These are phyloP conservation scores for Coemansia sp. DNA, from an alignment of 192 early-diverging fungal species.

Conservation along the genomic window DNA sequence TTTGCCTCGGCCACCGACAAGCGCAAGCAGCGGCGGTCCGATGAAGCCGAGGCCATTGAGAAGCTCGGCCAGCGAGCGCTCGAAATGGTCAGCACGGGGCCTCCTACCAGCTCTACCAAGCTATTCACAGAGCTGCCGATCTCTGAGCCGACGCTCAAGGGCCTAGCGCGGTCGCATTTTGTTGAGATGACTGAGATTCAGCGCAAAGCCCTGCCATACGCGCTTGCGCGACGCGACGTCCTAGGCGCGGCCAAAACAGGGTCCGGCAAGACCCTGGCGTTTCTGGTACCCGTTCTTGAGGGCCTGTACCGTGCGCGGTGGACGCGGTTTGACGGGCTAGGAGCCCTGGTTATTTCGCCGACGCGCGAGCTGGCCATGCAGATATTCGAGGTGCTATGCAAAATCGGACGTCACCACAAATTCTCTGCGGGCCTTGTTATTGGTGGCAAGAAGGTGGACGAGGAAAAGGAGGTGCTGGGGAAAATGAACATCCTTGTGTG, in stretches of 20 bases:
- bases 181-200: slow-evolving; percentile 95
- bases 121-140: slow-evolving; percentile 43
- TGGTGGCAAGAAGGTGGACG: slow-evolving; percentile 85
- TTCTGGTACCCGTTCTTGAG: slow-evolving; percentile 81
- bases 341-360: slow-evolving; percentile 78
- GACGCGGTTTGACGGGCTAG: slow-evolving; percentile 76
- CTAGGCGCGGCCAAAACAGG: slow-evolving; percentile 85
- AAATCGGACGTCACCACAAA: slow-evolving; percentile 66
- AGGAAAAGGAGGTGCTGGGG: slow-evolving; percentile 67
- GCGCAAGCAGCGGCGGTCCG: slow-evolving; percentile 32
- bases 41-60: slow-evolving; percentile 29
- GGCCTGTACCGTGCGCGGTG: slow-evolving; percentile 77
- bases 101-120: slow-evolving; percentile 12
- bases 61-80: slow-evolving; percentile 42
- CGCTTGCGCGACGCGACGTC: slow-evolving; percentile 67
- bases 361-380: slow-evolving; percentile 83
- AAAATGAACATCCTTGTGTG: slow-evolving; percentile 81
- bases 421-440: slow-evolving; percentile 95
- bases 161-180: slow-evolving; percentile 78
- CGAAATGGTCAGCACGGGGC: slow-evolving; percentile 17
- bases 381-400: slow-evolving; percentile 85
- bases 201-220: slow-evolving; percentile 67
- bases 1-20: slow-evolving; percentile 19
- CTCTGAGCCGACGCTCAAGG: slow-evolving; percentile 55
- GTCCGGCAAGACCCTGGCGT: slow-evolving; percentile 80